Evolutionary conservation across 345 rosid species (phyloP).

Genomic region (Garcia nutans): DNA sequence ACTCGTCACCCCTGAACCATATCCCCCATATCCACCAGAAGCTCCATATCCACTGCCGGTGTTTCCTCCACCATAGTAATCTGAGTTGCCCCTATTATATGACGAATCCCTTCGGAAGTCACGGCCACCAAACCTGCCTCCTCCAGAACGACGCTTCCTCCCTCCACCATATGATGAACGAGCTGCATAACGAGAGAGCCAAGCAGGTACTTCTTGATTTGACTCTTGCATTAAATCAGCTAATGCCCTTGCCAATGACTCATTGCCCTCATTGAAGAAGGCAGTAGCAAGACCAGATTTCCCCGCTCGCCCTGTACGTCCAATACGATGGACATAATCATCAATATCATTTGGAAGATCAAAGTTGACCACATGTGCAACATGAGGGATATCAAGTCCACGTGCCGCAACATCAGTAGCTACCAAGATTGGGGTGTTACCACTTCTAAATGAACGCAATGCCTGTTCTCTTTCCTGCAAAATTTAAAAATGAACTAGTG

Average conservation of each 20-base stretch:
- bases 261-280: constrained; percentile 80
- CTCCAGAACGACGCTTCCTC: constrained; percentile 72
- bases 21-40: no score
- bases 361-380: constrained; percentile 90
- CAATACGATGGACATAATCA: constrained; percentile 95
- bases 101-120: constrained; percentile 66
- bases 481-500: not conserved
- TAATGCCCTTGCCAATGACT: constrained; percentile 65
- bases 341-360: constrained; percentile 97
- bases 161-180: constrained; percentile 62
- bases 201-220: constrained; percentile 90
- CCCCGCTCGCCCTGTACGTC: constrained; percentile 98
- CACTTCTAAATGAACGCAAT: constrained; percentile 77
- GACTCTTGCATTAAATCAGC: constrained; percentile 89
- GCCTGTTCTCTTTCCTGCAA: constrained; percentile 76
- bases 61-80: no score
- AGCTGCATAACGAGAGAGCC: constrained; percentile 83
- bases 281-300: constrained; percentile 91
- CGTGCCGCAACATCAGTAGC: constrained; percentile 97
- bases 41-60: no score
- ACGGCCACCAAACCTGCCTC: constrained; percentile 89
- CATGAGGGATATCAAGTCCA: constrained; percentile 96
- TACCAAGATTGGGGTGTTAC: constrained; percentile 85
- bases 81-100: no score
- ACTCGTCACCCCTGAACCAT: no score